Evolutionary conservation across 495 filamentous ascomycete species (phyloP).

Genomic region (Xylaria acuta): DNA sequence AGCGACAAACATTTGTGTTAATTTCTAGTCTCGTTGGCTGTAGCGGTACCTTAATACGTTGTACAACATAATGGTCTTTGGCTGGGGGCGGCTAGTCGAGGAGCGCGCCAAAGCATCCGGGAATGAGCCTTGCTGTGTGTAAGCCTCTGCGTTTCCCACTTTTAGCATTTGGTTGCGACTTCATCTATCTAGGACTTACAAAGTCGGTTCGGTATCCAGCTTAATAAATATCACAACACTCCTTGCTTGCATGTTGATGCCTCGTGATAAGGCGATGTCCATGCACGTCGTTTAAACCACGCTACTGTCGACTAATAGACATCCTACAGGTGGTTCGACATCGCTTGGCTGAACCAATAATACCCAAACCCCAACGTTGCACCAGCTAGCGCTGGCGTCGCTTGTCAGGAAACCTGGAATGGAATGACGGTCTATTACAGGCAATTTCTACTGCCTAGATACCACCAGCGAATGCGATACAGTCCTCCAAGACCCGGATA

Average conservation of each 20-base stretch:
- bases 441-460: neutral
- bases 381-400: too few species aligned
- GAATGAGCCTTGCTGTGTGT: neutral
- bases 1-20: neutral
- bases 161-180: neutral
- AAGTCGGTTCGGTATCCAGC: neutral
- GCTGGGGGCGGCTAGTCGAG: neutral
- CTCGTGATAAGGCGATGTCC: too few species aligned
- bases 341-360: neutral
- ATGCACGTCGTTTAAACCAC: neutral
- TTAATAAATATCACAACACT: constrained; percentile 4
- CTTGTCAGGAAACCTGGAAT: neutral
- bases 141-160: neutral
- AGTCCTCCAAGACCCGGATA: neutral
- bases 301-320: neutral
- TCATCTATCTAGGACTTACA: neutral
- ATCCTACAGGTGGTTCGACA: neutral
- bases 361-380: neutral
- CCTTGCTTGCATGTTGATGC: neutral
- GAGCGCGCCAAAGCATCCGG: neutral
- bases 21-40: constrained; percentile 10
- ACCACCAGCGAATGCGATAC: neutral
- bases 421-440: neutral
- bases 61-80: neutral
- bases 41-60: neutral